Percentiles rank a stretch among this genome's conserved stretches.
phyloP scores from a whole-genome alignment of 495 filamentous ascomycete genomes.

The Trichocladium uniseriatum region DNA sequence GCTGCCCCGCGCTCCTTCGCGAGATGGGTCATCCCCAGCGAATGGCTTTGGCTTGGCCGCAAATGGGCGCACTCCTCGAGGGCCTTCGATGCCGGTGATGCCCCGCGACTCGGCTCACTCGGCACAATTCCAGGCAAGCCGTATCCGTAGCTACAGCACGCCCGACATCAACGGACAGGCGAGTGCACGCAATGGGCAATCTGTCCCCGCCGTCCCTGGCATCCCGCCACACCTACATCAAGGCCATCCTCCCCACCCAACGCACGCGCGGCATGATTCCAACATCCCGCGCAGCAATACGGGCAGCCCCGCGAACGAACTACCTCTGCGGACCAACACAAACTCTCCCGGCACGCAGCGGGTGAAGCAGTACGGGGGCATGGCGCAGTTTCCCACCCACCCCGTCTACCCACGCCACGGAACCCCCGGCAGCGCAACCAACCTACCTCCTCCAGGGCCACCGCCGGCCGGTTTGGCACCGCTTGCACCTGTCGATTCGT shows the following conservation, averaged over 20 bases:
- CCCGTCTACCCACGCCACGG: slow-evolving; percentile 38
- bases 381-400: slow-evolving; percentile 41
- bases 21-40: slow-evolving; percentile 58
- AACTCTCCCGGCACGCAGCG: slow-evolving; percentile 44
- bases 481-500: slow-evolving; percentile 19
- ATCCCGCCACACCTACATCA: slow-evolving; percentile 44
- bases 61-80: slow-evolving; percentile 58
- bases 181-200: slow-evolving; percentile 22
- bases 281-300: slow-evolving; percentile 46
- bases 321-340: slow-evolving; percentile 43
- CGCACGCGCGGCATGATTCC: slow-evolving; percentile 39
- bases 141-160: slow-evolving; percentile 53
- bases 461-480: slow-evolving; percentile 25
- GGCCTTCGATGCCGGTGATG: slow-evolving; percentile 78
- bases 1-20: slow-evolving; percentile 64
- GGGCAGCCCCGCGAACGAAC: slow-evolving; percentile 43
- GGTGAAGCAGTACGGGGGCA: slow-evolving; percentile 28
- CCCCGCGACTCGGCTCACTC: slow-evolving; percentile 44
- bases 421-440: slow-evolving; percentile 28
- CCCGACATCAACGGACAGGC: slow-evolving; percentile 49
- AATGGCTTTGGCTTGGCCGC: slow-evolving; percentile 44
- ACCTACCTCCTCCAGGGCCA: slow-evolving; percentile 25
- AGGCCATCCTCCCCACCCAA: slow-evolving; percentile 38
- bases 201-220: slow-evolving; percentile 45
- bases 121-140: slow-evolving; percentile 44